Evolutionary conservation across 192 early-diverging fungal genomes (phyloP), one percentile per base, ranked within the genome.

Genomic region (Paraglomus occultum): DNA sequence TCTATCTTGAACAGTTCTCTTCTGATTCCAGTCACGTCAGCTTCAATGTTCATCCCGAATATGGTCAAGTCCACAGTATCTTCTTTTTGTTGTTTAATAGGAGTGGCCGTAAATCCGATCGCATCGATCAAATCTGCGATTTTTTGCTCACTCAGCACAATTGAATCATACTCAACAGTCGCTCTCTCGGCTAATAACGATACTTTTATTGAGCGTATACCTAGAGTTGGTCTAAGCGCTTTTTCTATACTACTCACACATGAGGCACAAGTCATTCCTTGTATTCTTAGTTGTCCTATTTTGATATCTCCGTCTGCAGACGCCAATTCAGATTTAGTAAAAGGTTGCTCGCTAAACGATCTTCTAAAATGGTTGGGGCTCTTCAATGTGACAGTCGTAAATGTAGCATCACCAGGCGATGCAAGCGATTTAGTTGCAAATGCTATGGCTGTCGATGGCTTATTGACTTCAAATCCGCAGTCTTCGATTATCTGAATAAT

Each of bases 241-340:
- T 85, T 86, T 80, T 97, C 94, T 18, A 99, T 90, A 4, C 87
- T 79, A 40, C 85, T 85, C 0, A 99, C 95, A 79, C 97, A 99
- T 5, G 90, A 90, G 6, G 95, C 87, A 80, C 96, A 98, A 42
- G 97, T 96, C 97, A 99, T 99, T 6, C 97, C 97, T 22, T 77
- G 83, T 20, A 99, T 84, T 67, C 91, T 83, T 10, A 97, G 71
- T 70, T 86, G 80, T 50, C 75, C 77, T 9, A 67, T 51, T 55
- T 18, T 52, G 69, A 67, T 46, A 40, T 20, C 44, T 22, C 60
- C 67, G 15, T 23, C 6, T 18, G 44, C 44, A 18, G 31, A 3
- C 3, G 31, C 3, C 31, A 31, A 31, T 31, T 31, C 31, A 31
- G 31, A 31, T 31, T 31, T 31, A 31, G 31, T 31, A 31, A 3